Evolutionary conservation across 2,329 filamentous ascomycete genomes (phyloP), one percentile per base, ranked within the genome.

Genomic region (Cladosporium sp.): DNA sequence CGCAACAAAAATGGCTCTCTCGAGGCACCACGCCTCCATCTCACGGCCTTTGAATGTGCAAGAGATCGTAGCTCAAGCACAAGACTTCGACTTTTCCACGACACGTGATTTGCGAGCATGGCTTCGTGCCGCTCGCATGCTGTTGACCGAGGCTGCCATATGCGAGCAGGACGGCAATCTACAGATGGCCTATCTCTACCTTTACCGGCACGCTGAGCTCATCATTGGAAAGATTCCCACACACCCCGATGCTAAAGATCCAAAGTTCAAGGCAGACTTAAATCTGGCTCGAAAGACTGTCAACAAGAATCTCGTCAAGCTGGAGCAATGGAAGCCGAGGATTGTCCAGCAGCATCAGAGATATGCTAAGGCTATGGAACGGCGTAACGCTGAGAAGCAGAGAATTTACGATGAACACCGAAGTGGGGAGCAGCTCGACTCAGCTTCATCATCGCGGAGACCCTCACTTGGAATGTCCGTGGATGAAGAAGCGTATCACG

Each of bases 161-260:
- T 97, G 97, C 75, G 85, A 95, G 73, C 85, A 86, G 49, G 94
- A 98, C 78, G 89, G 90, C 73, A 93, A 97, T 78, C 88, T 92
- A 69, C 88, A 93, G 72, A 90, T 95, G 74, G 91, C 94, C 5
- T 99, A 96, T 77, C 85, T 97, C 63, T 88, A 98, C 66, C 86
- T 96, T n/a, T 92, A 95, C 76, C 89, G 95, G 71, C 93, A 96
- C 79, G 92, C 92, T 11, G 85, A 89, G 62, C 87, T 99, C n/a
- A 86, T 97, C 26, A 81, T 97, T 30, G 86, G 92, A 7, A 85
- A 90, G 63, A 83, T 99, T 10, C 84, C 86, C 0, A 84, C 81
- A 1, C 95, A 98, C 72, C 93, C 94, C 1, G 88, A 95, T 64
- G 87, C 87, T 54, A 89, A 86, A 70, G 84, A 87, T 8, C 84